Evolutionary conservation across 192 early-diverging fungal genomes (phyloP).

Genomic region (Gaertneriomyces semiglobifer): DNA sequence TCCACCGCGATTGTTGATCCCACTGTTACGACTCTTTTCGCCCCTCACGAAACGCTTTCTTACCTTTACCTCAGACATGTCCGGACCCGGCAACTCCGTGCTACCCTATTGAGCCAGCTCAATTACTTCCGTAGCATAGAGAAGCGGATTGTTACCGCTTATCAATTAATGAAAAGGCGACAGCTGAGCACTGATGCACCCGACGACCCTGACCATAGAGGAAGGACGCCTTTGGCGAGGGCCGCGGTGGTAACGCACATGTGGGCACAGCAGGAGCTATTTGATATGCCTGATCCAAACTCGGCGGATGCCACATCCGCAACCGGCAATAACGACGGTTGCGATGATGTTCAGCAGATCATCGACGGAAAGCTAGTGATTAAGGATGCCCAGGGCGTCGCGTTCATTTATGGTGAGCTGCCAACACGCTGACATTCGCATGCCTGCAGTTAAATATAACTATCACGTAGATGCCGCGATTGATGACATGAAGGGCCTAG

Average conservation of each 20-base stretch:
- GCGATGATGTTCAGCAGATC: conserved; percentile 43
- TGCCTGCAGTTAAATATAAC: too few species aligned
- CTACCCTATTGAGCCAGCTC: conserved; percentile 40
- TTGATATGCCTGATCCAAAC: conserved; percentile 36
- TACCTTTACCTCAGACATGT: conserved; percentile 44
- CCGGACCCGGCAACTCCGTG: conserved; percentile 39
- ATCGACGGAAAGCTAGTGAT: conserved; percentile 31
- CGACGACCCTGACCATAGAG: neutral
- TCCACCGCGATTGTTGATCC: conserved; percentile 23
- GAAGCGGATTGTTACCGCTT: conserved; percentile 44
- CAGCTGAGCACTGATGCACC: conserved; percentile 8
- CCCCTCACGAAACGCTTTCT: conserved; percentile 50
- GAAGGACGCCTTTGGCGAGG: neutral
- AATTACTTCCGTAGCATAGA: conserved; percentile 56
- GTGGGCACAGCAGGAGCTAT: conserved; percentile 40
- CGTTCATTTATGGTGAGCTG: conserved; percentile 50
- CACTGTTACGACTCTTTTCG: conserved; percentile 48
- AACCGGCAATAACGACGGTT: neutral
- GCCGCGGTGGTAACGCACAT: conserved; percentile 30
- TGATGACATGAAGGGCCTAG: conserved; percentile 44
- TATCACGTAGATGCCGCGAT: conserved; percentile 41
- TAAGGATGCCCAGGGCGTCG: conserved; percentile 37
- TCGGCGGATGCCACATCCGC: neutral
- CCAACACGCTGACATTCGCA: neutral
- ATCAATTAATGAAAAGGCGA: conserved; percentile 6